Percentiles rank a stretch among this genome's conserved stretches.
phyloP scores from a whole-genome alignment of 2,329 filamentous ascomycete genomes.

The Truncatella angustata region DNA sequence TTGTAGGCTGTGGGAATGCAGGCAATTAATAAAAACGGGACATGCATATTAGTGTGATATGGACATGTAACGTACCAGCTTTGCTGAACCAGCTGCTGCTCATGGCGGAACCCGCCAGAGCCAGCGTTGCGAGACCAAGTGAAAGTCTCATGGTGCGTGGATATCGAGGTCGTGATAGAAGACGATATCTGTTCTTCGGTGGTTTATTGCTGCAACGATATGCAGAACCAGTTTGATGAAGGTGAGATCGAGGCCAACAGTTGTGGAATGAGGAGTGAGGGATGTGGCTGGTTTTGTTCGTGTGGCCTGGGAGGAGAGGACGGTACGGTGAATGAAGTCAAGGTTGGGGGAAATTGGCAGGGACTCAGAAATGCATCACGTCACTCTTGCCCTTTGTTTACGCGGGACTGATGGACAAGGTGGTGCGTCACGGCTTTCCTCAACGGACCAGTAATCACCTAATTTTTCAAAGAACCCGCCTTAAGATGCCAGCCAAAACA shows the following conservation, averaged over 20 bases:
- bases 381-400: constrained; percentile 26
- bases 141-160: constrained; percentile 71
- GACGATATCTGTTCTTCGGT: not conserved
- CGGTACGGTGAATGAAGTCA: not conserved
- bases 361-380: constrained; percentile 28
- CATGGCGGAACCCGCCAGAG: constrained; percentile 67
- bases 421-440: constrained; percentile 11
- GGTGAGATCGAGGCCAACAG: not conserved
- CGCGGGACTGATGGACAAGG: constrained; percentile 14
- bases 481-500: not conserved
- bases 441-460: not conserved
- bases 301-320: no score
- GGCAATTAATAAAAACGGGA: no score
- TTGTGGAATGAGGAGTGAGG: not conserved
- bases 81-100: constrained; percentile 86
- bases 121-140: constrained; percentile 62
- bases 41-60: no score
- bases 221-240: constrained; percentile 5
- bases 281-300: constrained; percentile 14
- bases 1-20: constrained; percentile 70
- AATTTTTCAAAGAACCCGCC: not conserved
- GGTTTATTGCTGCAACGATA: not conserved
- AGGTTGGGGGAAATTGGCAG: not conserved
- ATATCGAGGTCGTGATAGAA: not conserved
- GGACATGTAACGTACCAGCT: constrained; percentile 66